These are phyloP conservation scores for Leccinum subgranulosum DNA, from an alignment of 768 basidiomycete genomes.

Conservation along the genomic window DNA sequence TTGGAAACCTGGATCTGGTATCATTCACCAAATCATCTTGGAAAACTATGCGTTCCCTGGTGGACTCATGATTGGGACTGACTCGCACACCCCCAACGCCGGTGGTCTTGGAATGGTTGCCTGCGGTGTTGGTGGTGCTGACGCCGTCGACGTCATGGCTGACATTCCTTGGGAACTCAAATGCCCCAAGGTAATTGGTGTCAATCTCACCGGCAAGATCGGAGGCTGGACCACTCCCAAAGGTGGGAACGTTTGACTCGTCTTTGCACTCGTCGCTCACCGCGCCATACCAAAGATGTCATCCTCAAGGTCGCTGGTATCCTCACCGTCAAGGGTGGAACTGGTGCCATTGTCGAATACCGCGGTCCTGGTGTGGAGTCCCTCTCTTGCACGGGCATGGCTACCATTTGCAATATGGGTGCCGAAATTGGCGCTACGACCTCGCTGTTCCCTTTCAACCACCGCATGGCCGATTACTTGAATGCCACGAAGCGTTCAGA, in stretches of 20 bases:
- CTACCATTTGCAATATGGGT: slow-evolving; percentile 99
- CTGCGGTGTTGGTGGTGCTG: slow-evolving; percentile 98
- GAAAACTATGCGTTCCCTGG: slow-evolving; percentile 99
- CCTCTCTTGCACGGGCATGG: slow-evolving; percentile 98
- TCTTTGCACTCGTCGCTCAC: slow-evolving; percentile 6
- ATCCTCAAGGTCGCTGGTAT: slow-evolving; percentile 99
- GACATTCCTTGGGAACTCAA: slow-evolving; percentile 98
- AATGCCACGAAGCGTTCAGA: slow-evolving; percentile 89
- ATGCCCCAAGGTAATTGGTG: slow-evolving; percentile 98
- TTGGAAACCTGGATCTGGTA: slow-evolving; percentile 99
- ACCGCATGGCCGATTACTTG: slow-evolving; percentile 90
- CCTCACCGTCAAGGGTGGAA: slow-evolving; percentile 98
- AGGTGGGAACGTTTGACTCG: slow-evolving; percentile 44
- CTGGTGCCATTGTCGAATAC: slow-evolving; percentile 98
- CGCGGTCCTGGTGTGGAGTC: slow-evolving; percentile 92
- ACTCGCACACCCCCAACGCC: slow-evolving; percentile 98
- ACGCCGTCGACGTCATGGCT: slow-evolving; percentile 99
- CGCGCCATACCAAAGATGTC: slow-evolving; percentile 57
- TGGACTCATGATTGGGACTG: slow-evolving; percentile 99
- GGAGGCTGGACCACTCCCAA: slow-evolving; percentile 97
- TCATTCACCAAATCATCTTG: slow-evolving; percentile 98
- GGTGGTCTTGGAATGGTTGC: slow-evolving; percentile 99
- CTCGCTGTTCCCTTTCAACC: slow-evolving; percentile 98
- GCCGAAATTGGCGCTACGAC: slow-evolving; percentile 99
- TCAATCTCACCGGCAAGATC: slow-evolving; percentile 94